These are phyloP conservation scores for Aspergillus carbonarius DNA, from an alignment of 2,329 filamentous ascomycete species.

Conservation along the genomic window DNA sequence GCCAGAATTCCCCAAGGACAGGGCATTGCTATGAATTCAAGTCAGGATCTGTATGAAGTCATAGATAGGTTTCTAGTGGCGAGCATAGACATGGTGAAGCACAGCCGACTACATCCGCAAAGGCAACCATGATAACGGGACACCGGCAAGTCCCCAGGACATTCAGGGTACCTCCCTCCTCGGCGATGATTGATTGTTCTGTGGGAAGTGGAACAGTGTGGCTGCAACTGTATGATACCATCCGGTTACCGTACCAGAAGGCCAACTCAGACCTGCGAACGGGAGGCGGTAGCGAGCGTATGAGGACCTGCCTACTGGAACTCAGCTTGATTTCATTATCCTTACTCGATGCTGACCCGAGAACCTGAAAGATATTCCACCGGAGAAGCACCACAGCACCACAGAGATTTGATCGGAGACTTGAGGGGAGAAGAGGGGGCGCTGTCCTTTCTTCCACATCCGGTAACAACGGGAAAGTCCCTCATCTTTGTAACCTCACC, in stretches of 20 bases:
- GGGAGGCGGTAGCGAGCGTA: constrained; percentile 9
- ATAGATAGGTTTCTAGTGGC: not conserved
- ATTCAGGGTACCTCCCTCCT: no score
- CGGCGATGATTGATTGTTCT: not conserved
- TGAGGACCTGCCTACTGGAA: not conserved
- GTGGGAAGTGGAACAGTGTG: constrained; percentile 1
- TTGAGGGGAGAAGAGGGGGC: not conserved
- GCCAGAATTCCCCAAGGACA: not conserved
- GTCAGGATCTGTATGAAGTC: not conserved
- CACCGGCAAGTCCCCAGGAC: no score
- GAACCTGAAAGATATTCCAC: not conserved
- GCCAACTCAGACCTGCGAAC: constrained; percentile 7
- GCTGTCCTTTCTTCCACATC: constrained; percentile 11
- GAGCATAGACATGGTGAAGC: no score
- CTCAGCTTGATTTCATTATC: not conserved
- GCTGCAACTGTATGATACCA: constrained; percentile 18
- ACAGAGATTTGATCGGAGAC: not conserved
- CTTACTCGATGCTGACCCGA: not conserved
- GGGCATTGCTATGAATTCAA: not conserved
- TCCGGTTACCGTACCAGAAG: constrained; percentile 6
- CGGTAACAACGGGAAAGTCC: constrained; percentile 13
- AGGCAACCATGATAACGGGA: no score
- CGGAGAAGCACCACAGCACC: no score
- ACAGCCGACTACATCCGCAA: no score
- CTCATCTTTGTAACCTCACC: constrained; percentile 14